phyloP scores from a whole-genome alignment of 441 rosid species.

The Daphne laureola region DNA sequence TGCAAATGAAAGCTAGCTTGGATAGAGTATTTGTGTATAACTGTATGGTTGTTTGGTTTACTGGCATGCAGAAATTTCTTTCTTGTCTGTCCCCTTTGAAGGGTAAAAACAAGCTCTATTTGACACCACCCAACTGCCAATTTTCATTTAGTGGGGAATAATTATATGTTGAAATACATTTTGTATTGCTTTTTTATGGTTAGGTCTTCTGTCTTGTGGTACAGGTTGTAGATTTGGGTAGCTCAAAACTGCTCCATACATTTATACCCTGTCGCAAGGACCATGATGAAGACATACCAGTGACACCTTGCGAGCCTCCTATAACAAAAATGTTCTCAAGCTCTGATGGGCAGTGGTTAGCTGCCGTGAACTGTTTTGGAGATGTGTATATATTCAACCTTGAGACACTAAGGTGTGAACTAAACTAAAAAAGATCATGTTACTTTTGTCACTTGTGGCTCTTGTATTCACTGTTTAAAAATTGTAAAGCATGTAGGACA shows the following conservation, averaged over 20 bases:
- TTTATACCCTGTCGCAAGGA: slow-evolving; percentile 55
- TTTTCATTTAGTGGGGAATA: no score
- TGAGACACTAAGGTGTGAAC: slow-evolving; percentile 63
- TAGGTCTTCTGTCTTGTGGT: slow-evolving; percentile 7
- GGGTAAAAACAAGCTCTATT: no score
- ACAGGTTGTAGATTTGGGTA: slow-evolving; percentile 62
- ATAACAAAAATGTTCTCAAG: slow-evolving; percentile 82
- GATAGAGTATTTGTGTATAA: no score
- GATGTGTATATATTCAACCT: slow-evolving; percentile 77
- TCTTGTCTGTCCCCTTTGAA: no score
- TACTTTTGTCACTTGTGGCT: not conserved
- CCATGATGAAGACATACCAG: slow-evolving; percentile 30
- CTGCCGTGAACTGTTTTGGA: slow-evolving; percentile 89
- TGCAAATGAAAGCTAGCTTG: no score
- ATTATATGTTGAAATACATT: no score
- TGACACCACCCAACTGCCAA: no score
- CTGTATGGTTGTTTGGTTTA: no score
- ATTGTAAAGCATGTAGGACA: no score
- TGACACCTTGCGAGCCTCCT: slow-evolving; percentile 57
- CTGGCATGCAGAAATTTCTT: no score
- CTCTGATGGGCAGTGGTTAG: slow-evolving; percentile 83
- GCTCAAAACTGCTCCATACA: slow-evolving; percentile 47
- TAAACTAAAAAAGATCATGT: not conserved
- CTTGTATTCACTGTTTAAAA: no score
- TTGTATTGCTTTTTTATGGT: not conserved